These are phyloP conservation scores for Malassezia slooffiae DNA, from an alignment of 1,284 basidiomycete species.

Conservation along the genomic window DNA sequence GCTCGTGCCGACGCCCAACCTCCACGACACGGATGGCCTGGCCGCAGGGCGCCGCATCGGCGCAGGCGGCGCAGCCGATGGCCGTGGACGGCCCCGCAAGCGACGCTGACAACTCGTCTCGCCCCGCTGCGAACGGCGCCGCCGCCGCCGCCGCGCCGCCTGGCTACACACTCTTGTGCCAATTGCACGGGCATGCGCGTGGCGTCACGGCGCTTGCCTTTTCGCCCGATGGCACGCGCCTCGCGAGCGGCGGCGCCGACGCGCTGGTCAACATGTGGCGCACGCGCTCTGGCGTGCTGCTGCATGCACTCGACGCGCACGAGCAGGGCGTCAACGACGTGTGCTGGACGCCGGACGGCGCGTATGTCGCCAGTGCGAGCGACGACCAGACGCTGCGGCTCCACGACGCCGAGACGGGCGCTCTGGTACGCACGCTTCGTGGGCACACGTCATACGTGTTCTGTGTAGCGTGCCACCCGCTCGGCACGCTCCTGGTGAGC, in stretches of 20 bases:
- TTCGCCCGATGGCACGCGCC: slow-evolving; percentile 48
- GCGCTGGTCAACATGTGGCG: slow-evolving; percentile 41
- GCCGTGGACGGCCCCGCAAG: too few relatives aligned
- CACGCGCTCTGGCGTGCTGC: slow-evolving; percentile 17
- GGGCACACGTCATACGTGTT: slow-evolving; percentile 91
- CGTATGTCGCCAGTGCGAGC: slow-evolving; percentile 32
- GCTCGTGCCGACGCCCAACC: too few relatives aligned
- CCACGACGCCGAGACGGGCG: slow-evolving; percentile 19
- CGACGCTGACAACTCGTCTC: too few relatives aligned
- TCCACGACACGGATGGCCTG: too few relatives aligned
- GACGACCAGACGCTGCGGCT: slow-evolving; percentile 32
- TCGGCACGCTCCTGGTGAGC: slow-evolving; percentile 75
- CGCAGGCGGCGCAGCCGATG: too few relatives aligned
- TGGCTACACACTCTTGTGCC: slow-evolving; percentile 37
- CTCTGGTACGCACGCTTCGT: slow-evolving; percentile 48
- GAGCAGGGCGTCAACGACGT: slow-evolving; percentile 31
- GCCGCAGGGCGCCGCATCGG: too few relatives aligned
- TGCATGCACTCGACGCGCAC: slow-evolving; percentile 21
- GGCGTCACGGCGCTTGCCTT: slow-evolving; percentile 49
- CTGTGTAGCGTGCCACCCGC: slow-evolving; percentile 78
- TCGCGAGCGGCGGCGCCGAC: slow-evolving; percentile 47
- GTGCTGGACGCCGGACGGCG: slow-evolving; percentile 29
- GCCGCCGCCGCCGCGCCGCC: not conserved
- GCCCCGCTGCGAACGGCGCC: too few relatives aligned
- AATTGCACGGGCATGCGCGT: slow-evolving; percentile 49